Percentiles rank a stretch among this genome's conserved stretches.
Conservation (phyloP, 495 filamentous ascomycete species). For the Hypoxylon fuscum region DNA sequence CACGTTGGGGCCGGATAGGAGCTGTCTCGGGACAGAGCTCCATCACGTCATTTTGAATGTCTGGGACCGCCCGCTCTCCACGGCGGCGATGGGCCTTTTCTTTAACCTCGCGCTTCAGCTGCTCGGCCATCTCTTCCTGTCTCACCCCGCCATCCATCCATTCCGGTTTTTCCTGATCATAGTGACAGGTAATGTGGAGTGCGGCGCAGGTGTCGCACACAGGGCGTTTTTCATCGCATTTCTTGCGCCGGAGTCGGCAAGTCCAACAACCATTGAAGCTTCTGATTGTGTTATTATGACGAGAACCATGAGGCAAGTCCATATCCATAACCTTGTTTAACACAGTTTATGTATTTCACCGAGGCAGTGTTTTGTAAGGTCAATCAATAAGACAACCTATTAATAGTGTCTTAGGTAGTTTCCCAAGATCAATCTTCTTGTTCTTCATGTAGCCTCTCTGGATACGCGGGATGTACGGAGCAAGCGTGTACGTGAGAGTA, state of each 20-base stretch:
- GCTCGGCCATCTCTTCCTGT: slow-evolving; percentile 60
- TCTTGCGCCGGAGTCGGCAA: slow-evolving; percentile 65
- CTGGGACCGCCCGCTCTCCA: slow-evolving; percentile 35
- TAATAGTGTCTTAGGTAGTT: no score
- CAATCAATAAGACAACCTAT: no score
- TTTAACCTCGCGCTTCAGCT: slow-evolving; percentile 62
- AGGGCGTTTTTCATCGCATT: slow-evolving; percentile 61
- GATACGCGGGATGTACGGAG: no score
- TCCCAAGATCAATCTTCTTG: no score
- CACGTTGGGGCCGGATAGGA: slow-evolving; percentile 15
- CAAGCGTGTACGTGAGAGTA: no score
- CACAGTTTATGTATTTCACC: no score
- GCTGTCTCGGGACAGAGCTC: slow-evolving; percentile 21
- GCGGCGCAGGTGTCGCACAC: slow-evolving; percentile 55
- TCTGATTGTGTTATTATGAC: slow-evolving; percentile 36
- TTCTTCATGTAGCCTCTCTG: no score
- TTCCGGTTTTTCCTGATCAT: slow-evolving; percentile 57
- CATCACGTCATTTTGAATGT: slow-evolving; percentile 24
- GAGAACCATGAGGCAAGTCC: slow-evolving; percentile 12
- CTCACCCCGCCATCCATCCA: slow-evolving; percentile 64
- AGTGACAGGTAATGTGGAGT: slow-evolving; percentile 61
- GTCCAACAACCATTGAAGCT: slow-evolving; percentile 64
- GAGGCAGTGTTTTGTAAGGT: no score
- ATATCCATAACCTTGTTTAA: background rate
- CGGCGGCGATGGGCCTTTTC: slow-evolving; percentile 54